Base-by-base conservation (phyloP, 768 basidiomycete species). In the Mycena vulgaris region DNA sequence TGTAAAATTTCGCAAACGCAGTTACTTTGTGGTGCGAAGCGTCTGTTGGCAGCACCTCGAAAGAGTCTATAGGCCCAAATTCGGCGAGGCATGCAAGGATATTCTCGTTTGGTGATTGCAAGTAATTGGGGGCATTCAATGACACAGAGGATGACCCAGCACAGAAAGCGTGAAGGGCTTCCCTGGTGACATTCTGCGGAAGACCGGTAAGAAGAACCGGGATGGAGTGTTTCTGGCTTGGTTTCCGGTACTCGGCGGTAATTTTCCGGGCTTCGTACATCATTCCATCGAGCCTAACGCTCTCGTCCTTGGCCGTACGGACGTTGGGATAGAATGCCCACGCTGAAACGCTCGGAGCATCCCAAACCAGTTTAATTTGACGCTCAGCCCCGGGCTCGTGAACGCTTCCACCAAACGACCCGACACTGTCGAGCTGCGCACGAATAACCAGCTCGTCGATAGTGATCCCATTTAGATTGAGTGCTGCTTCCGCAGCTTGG, bases 281-380 rank as follows among this genome's bases (percentile, higher is more conserved):
- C 3, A 40, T 61, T 23, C 72, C 72, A 49, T 70, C 35, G 33
- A 73, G 72, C 40, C 68, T 61, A 14, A 3, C 51, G 31, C 55
- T 57, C 39, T 69, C 68, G 14, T 28, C 51, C 57, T 73, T 70
- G 56, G 72, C 66, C 14, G 23, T 3, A 11, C 53, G 25, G 1
- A 73, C 68, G 6, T 8, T 64, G 3, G 57, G 23, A 42, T 71
- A 74, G 48, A 74, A 74, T 3, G 62, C 73, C 69, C 73, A 74
- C 3, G 27, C 73, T 5, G 63, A 63, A 19, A 63, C 63, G 48
- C 61, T 73, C 8, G 72, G 64, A 27, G 65, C 51, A 51, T 63
- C 62, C 72, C 72, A 73, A 27, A 63, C 40, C 19, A 73, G 55
- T 27, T 67, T 69, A 6, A 70, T 3, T 31, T 70, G 61, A 35